Evolutionary conservation across 495 filamentous ascomycete genomes (phyloP), one percentile per base, ranked within the genome.

Genomic region (Penicillium verhagenii): DNA sequence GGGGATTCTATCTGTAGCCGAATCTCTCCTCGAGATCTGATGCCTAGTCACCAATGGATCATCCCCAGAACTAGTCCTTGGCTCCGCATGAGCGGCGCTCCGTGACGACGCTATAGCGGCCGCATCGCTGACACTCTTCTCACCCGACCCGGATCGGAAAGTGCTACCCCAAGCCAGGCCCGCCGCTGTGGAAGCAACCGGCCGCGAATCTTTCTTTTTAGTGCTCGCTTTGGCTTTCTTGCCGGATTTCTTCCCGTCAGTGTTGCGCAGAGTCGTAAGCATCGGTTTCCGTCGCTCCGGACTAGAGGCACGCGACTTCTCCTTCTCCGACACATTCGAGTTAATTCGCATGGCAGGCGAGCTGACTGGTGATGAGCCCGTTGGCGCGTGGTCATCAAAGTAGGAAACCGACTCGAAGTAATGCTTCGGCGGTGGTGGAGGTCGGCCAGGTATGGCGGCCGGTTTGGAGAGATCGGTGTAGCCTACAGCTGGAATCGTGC

Each of bases 141-240:
- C 70, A 10, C 52, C 54, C 35, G 64, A 65, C 0, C 66, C 54
- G 13, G 66, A 47, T 1, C 75, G 74, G 24, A 76, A 75, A 29
- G 77, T 72, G 54, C 77, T 80, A 39, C 78, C 83, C 92, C 92
- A 98, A 16, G 93, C 93, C 31, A 96, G 71, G 2, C 88, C 87
- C 1, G 94, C 94, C 13, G 94, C 94, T 68, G 89, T 95, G 38
- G 88, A 91, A 25, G 92, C 90, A 42, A 79, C 79, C 40, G 72
- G 79, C 24, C 74, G 68, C 64, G 60, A 48, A 57, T 67, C 69
- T 64, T 66, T 72, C 61, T 60, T 58, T 55, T 71, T 59, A 25
- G 59, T 28, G 55, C 57, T 54, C 43, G 66, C 46, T 66, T 76
- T 73, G 37, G 60, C 25, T 37, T 83, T 72, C 54, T 82, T 83